Evolutionary conservation across 768 basidiomycete species (phyloP).

Genomic region (Ramaria sp.): DNA sequence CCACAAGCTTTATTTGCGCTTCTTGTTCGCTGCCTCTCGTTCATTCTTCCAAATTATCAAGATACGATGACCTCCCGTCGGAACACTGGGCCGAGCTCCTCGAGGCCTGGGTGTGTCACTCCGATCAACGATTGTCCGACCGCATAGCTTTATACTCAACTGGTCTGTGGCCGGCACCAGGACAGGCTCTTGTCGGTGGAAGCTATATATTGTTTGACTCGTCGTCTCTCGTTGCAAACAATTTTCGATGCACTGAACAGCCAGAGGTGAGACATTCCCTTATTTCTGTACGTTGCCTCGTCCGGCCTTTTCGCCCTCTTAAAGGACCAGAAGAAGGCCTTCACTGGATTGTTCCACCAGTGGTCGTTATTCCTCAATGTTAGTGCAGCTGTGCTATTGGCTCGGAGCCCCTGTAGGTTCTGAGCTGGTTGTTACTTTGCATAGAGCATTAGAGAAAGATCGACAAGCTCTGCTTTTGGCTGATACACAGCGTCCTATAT

Average conservation of each 20-base stretch:
- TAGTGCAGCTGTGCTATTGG: constrained; percentile 10
- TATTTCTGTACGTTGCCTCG: constrained; percentile 12
- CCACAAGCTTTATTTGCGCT: constrained; percentile 63
- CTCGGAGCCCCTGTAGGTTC: constrained; percentile 58
- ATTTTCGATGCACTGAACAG: constrained; percentile 27
- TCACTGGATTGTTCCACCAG: constrained; percentile 60
- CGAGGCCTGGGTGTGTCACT: constrained; percentile 97
- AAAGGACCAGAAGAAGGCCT: constrained; percentile 89
- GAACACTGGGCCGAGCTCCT: constrained; percentile 97
- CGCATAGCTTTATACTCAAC: constrained; percentile 47
- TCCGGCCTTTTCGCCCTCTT: constrained; percentile 8
- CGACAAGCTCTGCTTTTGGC: constrained; percentile 44
- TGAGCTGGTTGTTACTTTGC: constrained; percentile 16
- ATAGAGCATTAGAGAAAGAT: constrained; percentile 19
- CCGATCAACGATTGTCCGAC: constrained; percentile 74
- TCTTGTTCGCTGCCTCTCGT: constrained; percentile 67
- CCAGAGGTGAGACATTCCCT: constrained; percentile 41
- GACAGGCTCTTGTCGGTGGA: constrained; percentile 78
- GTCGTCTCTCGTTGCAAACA: constrained; percentile 39
- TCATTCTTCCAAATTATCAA: constrained; percentile 33
- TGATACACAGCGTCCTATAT: constrained; percentile 96
- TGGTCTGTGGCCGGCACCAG: constrained; percentile 70
- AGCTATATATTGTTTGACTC: constrained; percentile 78
- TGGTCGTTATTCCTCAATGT: constrained; percentile 31
- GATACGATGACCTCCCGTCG: constrained; percentile 81